phyloP scores from a whole-genome alignment of 306 rosid species.

The Dryas alaskensis region DNA sequence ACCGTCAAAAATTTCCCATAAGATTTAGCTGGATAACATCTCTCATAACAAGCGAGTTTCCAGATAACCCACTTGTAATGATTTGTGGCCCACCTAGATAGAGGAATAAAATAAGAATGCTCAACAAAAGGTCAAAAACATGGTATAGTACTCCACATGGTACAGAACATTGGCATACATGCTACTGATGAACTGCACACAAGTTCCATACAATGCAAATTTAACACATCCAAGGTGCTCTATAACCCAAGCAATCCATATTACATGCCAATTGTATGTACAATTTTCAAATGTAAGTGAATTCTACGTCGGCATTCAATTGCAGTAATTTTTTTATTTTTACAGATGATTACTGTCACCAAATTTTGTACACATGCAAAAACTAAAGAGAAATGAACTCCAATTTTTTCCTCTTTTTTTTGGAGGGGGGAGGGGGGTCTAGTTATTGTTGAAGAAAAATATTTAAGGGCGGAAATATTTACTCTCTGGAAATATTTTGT shows the following conservation, averaged over 20 bases:
- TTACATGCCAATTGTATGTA: not conserved
- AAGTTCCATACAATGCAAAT: conserved; percentile 11
- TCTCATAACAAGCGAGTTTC: conserved; percentile 88
- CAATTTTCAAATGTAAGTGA: not conserved
- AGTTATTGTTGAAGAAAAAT: conserved; percentile 18
- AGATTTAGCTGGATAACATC: conserved; percentile 52
- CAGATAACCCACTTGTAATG: conserved; percentile 94
- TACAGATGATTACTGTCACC: not conserved
- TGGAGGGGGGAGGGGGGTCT: not conserved
- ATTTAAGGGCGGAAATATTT: conserved; percentile 34
- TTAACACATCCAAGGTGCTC: conserved; percentile 19
- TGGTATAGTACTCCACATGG: not conserved
- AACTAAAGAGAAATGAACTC: conserved; percentile 12
- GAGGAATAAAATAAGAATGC: conserved; percentile 25
- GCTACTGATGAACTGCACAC: conserved; percentile 9
- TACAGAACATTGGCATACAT: not conserved
- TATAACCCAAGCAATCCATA: conserved; percentile 9
- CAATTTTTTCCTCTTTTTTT: not conserved
- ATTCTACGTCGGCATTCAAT: not conserved
- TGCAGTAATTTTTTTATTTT: not conserved
- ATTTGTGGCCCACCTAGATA: conserved; percentile 78
- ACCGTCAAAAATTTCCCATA: conserved; percentile 53
- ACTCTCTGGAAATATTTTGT: conserved; percentile 70
- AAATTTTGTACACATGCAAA: conserved; percentile 13
- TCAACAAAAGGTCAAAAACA: conserved; percentile 15